A percentile compares a stretch with the other conserved stretches of the same genome.
These are phyloP conservation scores for Trichoderma arundinaceum DNA, from an alignment of 2,329 filamentous ascomycete genomes.

Conservation along the genomic window DNA sequence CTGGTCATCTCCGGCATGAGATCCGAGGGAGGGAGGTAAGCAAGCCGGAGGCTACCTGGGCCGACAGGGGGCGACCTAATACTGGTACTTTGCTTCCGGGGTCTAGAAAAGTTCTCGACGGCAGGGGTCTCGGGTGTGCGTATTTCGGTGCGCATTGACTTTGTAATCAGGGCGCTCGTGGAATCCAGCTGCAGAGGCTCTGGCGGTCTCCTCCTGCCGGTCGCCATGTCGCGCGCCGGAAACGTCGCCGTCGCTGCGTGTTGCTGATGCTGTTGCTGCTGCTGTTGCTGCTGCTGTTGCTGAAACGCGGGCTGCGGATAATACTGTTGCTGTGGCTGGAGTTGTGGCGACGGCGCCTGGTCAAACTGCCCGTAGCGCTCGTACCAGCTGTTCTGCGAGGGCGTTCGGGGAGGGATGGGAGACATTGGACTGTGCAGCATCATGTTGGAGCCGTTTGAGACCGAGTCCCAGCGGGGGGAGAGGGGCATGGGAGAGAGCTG, in stretches of 20 bases:
- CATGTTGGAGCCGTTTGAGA: conserved; percentile 41
- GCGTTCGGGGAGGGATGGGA: conserved; percentile 26
- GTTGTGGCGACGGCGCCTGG: conserved; percentile 33
- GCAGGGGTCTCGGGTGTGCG: conserved; percentile 46
- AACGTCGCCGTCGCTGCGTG: background rate
- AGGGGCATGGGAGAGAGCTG: conserved; percentile 46
- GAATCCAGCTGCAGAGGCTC: conserved; percentile 34
- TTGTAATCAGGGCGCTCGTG: conserved; percentile 37
- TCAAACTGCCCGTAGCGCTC: conserved; percentile 31
- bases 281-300: conserved; percentile 17
- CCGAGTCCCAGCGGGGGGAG: conserved; percentile 54
- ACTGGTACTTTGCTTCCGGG: conserved; percentile 55
- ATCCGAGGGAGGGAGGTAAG: conserved; percentile 41
- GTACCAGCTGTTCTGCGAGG: conserved; percentile 32
- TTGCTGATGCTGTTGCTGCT: conserved; percentile 29
- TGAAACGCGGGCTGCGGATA: conserved; percentile 34
- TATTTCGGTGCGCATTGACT: conserved; percentile 44
- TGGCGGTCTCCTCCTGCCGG: conserved; percentile 41
- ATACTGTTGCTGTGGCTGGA: conserved; percentile 39
- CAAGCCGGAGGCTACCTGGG: conserved; percentile 41
- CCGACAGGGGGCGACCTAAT: conserved; percentile 52
- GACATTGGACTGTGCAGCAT: conserved; percentile 37
- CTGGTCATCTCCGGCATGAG: conserved; percentile 41
- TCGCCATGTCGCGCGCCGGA: conserved; percentile 8
- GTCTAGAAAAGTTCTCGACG: conserved; percentile 65